Evolutionary conservation across 1,284 basidiomycete species (phyloP).

Genomic region (Sparassis latifolia): DNA sequence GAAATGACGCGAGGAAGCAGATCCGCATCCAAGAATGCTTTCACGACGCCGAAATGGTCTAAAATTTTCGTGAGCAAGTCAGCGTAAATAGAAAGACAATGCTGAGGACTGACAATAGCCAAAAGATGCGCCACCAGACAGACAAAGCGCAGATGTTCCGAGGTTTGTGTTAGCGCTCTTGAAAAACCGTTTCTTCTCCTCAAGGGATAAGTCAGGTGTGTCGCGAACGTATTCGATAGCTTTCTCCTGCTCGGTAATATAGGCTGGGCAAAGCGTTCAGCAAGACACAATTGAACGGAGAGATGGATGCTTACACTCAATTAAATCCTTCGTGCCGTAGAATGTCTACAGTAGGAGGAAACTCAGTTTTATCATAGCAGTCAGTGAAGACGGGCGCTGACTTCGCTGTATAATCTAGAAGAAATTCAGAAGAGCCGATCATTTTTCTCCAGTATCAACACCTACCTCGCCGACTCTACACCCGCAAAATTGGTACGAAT

Average conservation of each 20-base stretch:
- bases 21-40: slow-evolving; percentile 85
- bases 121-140: slow-evolving; percentile 92
- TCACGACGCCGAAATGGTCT: slow-evolving; percentile 90
- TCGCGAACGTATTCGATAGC: slow-evolving; percentile 73
- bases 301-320: slow-evolving; percentile 60
- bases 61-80: not conserved
- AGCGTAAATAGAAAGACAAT: not conserved
- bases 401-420: slow-evolving; percentile 82
- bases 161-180: slow-evolving; percentile 85
- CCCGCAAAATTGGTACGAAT: slow-evolving; percentile 94
- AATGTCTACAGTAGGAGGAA: slow-evolving; percentile 59
- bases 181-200: slow-evolving; percentile 93
- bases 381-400: slow-evolving; percentile 25
- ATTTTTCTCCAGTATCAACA: not conserved
- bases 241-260: slow-evolving; percentile 73
- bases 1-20: slow-evolving; percentile 87
- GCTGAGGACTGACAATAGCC: slow-evolving; percentile 70
- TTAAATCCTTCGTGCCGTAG: slow-evolving; percentile 80
- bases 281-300: not conserved
- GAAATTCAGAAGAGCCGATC: slow-evolving; percentile 3
- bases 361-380: not conserved
- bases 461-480: slow-evolving; percentile 75
- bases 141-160: slow-evolving; percentile 85
- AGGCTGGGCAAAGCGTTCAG: slow-evolving; percentile 39
- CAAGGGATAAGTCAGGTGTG: slow-evolving; percentile 65